Evolutionary conservation across 176 grass and related monocot genomes (phyloP).

Genomic region (Sorghum bicolor): Sorghum_bicolor_NCBIv3 NC_012878.2:4867501-4868000

Average conservation of each 20-base stretch:
- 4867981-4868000: slow-evolving; percentile 51
- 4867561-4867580: slow-evolving; percentile 22
- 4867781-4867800: slow-evolving; percentile 45
- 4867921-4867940: slow-evolving; percentile 58
- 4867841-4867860: slow-evolving; percentile 72
- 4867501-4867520: slow-evolving; percentile 49
- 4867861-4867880: slow-evolving; percentile 62
- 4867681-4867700: slow-evolving; percentile 41
- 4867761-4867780: slow-evolving; percentile 39
- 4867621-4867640: slow-evolving; percentile 47
- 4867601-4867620: slow-evolving; percentile 45
- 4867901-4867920: slow-evolving; percentile 80
- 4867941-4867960: slow-evolving; percentile 50
- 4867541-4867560: slow-evolving; percentile 35
- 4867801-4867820: slow-evolving; percentile 23
- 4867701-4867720: slow-evolving; percentile 54
- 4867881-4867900: slow-evolving; percentile 57
- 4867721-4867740: slow-evolving; percentile 36
- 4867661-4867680: slow-evolving; percentile 19
- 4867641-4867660: slow-evolving; percentile 37
- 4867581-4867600: slow-evolving; percentile 21
- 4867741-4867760: slow-evolving; percentile 45
- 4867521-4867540: slow-evolving; percentile 40
- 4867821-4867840: slow-evolving; percentile 42
- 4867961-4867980: slow-evolving; percentile 54